Conservation (phyloP, 1,139 yeast species). For the Pichia sp. region DNA sequence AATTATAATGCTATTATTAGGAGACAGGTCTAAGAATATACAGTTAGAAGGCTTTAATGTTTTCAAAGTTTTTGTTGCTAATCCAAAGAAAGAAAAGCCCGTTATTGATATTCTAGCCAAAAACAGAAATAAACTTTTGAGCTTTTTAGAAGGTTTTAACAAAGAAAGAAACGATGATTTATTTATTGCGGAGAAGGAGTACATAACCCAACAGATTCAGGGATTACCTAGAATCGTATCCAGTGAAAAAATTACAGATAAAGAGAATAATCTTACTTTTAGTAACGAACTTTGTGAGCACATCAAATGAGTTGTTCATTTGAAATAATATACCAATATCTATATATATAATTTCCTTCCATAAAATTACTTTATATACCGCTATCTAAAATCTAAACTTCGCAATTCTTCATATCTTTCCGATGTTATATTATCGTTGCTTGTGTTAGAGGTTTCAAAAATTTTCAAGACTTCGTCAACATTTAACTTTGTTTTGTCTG, state of each 20-base stretch:
- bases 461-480: no score
- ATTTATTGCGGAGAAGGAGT: constrained; percentile 75
- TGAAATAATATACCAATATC: no score
- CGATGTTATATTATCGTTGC: constrained; percentile 1
- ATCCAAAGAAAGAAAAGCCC: constrained; percentile 80
- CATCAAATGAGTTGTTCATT: no score
- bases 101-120: constrained; percentile 76
- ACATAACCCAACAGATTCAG: constrained; percentile 68
- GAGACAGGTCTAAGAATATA: constrained; percentile 83
- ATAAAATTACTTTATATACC: background rate
- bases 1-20: constrained; percentile 74
- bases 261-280: background rate
- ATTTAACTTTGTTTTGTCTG: no score
- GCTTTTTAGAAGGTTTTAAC: constrained; percentile 64
- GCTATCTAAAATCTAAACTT: constrained; percentile 9
- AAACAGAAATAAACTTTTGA: constrained; percentile 69
- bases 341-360: background rate
- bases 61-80: constrained; percentile 89
- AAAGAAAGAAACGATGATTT: constrained; percentile 51
- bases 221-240: constrained; percentile 49
- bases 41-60: constrained; percentile 90
- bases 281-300: no score
- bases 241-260: constrained; percentile 9
- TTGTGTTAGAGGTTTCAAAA: background rate
- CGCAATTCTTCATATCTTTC: constrained; percentile 16